A percentile compares a stretch with the other conserved stretches of the same genome.
Conservation (phyloP, 2,329 filamentous ascomycete genomes). For the Herpotrichia juniperi region DNA sequence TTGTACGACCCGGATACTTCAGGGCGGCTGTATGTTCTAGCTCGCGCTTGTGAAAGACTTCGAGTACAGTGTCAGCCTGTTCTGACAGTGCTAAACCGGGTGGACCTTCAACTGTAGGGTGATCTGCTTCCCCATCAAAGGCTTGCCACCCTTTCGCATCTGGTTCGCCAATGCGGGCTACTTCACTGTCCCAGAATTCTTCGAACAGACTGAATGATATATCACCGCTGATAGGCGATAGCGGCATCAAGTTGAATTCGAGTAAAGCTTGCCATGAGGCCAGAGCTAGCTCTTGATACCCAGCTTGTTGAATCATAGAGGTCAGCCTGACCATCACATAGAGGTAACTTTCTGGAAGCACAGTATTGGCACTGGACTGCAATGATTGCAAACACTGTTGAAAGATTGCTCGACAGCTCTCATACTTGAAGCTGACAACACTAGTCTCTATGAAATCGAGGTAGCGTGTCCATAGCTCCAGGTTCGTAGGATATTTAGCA, state of each 20-base stretch:
- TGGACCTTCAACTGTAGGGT: slow-evolving; percentile 2
- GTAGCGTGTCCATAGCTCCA: slow-evolving; percentile 74
- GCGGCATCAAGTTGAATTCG: slow-evolving; percentile 70
- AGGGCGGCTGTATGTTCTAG: slow-evolving; percentile 54
- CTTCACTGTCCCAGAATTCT: slow-evolving; percentile 88
- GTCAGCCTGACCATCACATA: slow-evolving; percentile 80
- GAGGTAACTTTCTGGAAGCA: slow-evolving; percentile 45
- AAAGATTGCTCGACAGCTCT: slow-evolving; percentile 66
- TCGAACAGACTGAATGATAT: slow-evolving; percentile 54
- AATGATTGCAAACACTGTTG: slow-evolving; percentile 61
- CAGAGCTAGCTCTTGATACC: slow-evolving; percentile 77
- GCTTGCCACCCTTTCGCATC: slow-evolving; percentile 72
- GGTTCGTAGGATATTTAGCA: slow-evolving; percentile 60
- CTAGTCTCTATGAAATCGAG: slow-evolving; percentile 74
- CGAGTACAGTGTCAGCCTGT: slow-evolving; percentile 19
- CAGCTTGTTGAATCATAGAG: slow-evolving; percentile 74
- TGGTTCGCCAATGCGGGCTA: slow-evolving; percentile 76
- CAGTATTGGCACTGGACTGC: background rate
- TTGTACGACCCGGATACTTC: slow-evolving; percentile 70
- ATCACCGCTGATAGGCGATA: background rate
- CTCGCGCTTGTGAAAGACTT: slow-evolving; percentile 57
- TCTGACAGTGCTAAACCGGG: slow-evolving; percentile 7
- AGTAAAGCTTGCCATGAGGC: slow-evolving; percentile 84
- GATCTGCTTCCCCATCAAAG: slow-evolving; percentile 44
- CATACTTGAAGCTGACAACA: slow-evolving; percentile 70